Base-by-base conservation (phyloP, 495 filamentous ascomycete species). In the Hypoxylon perforatum region DNA sequence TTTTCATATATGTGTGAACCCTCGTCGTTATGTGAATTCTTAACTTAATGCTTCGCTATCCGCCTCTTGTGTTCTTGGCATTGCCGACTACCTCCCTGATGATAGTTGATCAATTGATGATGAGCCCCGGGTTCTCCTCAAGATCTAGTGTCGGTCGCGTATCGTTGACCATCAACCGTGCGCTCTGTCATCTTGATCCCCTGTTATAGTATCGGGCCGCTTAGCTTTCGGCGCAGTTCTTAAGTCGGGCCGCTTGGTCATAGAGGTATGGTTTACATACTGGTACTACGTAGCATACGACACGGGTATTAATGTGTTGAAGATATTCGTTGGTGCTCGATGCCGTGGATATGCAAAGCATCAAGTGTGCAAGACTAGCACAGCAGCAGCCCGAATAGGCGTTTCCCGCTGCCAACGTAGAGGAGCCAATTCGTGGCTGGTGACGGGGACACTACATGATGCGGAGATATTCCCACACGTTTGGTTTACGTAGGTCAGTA, bases 161-260 rank as follows among this genome's bases (percentile, higher is more conserved):
- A 58, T 55, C 30, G 52, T 55, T 65, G 65, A 49, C 61, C 66
- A 69, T 57, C 18, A 46, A 57, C 66, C 56, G 66, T 65, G 61
- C 66, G 56, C 39, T 28, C 53, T n/a, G 55, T 59, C 44, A 18
- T 50, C 12, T 56, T 38, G 50, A 54, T 60, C 57, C 50, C 25
- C 44, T 45, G 28, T 49, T 23, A n/a, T 30, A 50, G 52, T 21
- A 35, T 23, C 47, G 52, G 57, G 10, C 52, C 45, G 39, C 44
- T 57, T 57, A 15, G n/a, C 22, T 33, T 48, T 46, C 35, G 17
- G 49, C 28, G 28, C 8, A 36, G 5, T 30, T 41, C 15, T n/a
- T 17, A 41, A 33, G 39, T 55, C 46, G 17, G 35, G 18, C 7
- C 45, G 15, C 15, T 12, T 23, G 15, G 22, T 57, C n/a, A 9